Evolutionary conservation across 495 filamentous ascomycete species (phyloP), one percentile per base, ranked within the genome.

Genomic region (Filosporella fistucella): DNA sequence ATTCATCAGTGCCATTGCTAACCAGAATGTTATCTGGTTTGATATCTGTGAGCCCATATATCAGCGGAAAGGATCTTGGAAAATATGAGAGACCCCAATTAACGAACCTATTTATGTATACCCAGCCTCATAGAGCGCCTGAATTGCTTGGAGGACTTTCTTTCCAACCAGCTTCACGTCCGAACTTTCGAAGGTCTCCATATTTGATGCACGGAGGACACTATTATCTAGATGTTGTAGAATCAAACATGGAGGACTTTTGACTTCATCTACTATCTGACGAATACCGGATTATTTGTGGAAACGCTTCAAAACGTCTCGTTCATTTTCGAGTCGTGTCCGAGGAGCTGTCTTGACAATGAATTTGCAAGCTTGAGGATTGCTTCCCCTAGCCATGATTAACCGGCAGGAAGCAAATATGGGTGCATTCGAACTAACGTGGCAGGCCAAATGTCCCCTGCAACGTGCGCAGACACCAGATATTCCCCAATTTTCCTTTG

Each of bases 151-250:
- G 13, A 73, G 56, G 13, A 70, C 39, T 33, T 51, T 58, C 47
- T 54, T 65, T 17, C 64, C 61, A 8, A 71, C 62, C 46, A 63
- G 59, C 52, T 70, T 72, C 37, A 73, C 62, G 52, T 76, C 68
- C 6, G 47, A 39, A 14, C 55, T 51, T 16, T 56, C 61, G 32
- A 76, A 59, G 38, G 54, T 58, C 49, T 68, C 61, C 34, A 49
- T 45, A 39, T 50, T 57, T 47, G 52, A 55, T 46, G 41, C 52
- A 50, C 39, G 17, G 42, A 55, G 23, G 2, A 55, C 29, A 55
- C 50, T 55, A 30, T 49, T 47, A 45, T 75, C 73, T 9, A 73
- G 57, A 54, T 70, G 51, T 41, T 58, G 49, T 25, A 74, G 51
- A 18, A 74, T 64, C 36, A 74, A 63, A 6, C 66, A 61, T 25